Evolutionary conservation across 495 filamentous ascomycete species (phyloP).

Genomic region (Diplogelasinospora grovesii): DNA sequence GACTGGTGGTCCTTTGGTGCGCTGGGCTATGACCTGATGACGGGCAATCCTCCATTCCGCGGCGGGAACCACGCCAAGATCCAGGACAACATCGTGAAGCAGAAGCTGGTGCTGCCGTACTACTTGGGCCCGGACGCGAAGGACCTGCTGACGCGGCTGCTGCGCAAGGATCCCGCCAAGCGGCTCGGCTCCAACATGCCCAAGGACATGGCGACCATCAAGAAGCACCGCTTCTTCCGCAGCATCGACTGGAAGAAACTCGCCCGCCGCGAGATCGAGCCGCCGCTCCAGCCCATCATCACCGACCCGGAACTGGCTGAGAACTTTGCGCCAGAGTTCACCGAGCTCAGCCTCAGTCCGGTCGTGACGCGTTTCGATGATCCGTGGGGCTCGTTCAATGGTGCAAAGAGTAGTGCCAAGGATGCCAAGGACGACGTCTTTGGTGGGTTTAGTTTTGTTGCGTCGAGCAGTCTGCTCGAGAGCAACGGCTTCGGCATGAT

Average conservation of each 20-base stretch:
- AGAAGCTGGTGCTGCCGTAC: slow-evolving; percentile 81
- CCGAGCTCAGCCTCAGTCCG: slow-evolving; percentile 72
- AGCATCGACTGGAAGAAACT: slow-evolving; percentile 90
- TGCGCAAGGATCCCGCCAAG: slow-evolving; percentile 87
- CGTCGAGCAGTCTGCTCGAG: slow-evolving; percentile 77
- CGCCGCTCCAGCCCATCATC: slow-evolving; percentile 85
- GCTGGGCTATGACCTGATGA: slow-evolving; percentile 84
- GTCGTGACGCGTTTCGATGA: slow-evolving; percentile 41
- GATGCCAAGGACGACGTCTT: slow-evolving; percentile 63
- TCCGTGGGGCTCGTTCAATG: slow-evolving; percentile 20
- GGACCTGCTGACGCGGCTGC: slow-evolving; percentile 78
- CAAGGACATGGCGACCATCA: slow-evolving; percentile 77
- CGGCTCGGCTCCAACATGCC: slow-evolving; percentile 82
- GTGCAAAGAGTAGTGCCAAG: too few relatives aligned
- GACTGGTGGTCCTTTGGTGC: slow-evolving; percentile 99
- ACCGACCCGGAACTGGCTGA: slow-evolving; percentile 93
- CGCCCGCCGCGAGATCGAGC: slow-evolving; percentile 66
- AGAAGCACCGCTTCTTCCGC: slow-evolving; percentile 91
- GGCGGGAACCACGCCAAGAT: slow-evolving; percentile 88
- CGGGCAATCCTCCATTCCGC: slow-evolving; percentile 81
- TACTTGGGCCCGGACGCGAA: slow-evolving; percentile 86
- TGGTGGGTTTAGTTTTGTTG: slow-evolving; percentile 94
- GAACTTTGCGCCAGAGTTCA: slow-evolving; percentile 89
- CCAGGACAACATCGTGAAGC: slow-evolving; percentile 84
- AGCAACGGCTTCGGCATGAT: slow-evolving; percentile 30